Evolutionary conservation across 805 yeast species (phyloP), one percentile per base, ranked within the genome.

Genomic region (Candida boleticola): DNA sequence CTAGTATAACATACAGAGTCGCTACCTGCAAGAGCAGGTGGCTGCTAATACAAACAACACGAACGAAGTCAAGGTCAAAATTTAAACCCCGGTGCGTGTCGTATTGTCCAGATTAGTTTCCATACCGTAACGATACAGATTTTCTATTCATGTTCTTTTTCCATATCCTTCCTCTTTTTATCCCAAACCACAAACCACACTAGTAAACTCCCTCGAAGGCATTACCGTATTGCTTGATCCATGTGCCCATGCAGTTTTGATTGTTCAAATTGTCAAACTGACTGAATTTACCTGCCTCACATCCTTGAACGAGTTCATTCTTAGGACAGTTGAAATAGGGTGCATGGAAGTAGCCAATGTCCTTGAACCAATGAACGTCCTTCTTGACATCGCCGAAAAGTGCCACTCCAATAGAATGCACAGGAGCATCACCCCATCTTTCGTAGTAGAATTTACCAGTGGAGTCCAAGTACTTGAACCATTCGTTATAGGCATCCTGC

Each of bases 391-490:
- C 89, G 5, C 83, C 86, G 57, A 89, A 85, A 39, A 87, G 57
- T 5, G 80, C 77, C 27, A 87, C 61, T 0, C 92, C 96, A 34
- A 89, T 54, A 2, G 89, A 79, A 58, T 87, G 93, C 1, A 88
- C 93, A 0, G 96, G 96, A 0, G 95, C 96, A 66, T 88, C 96
- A 2, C 96, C 96, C 96, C 96, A 88, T 43, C 96, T 65, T 60
- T 89, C 96, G 54, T 89, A 89, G 60, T 86, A 89, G 54, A 88
- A 88, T 3, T 92, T 92, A 16, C 95, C 93, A 1, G 81, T 62
- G 3, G 70, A 46, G 43, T 88, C 96, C 30, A 89, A 63, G 53
- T 70, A 64, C 25, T 82, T 65, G 53, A 83, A 78, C 79, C 85
- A 88, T 10, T 64, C 62, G 29, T 71, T 66, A 55, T 88, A 89